These are phyloP conservation scores for Heterobasidion parviporum DNA, from an alignment of 1,284 basidiomycete species.

Conservation along the genomic window DNA sequence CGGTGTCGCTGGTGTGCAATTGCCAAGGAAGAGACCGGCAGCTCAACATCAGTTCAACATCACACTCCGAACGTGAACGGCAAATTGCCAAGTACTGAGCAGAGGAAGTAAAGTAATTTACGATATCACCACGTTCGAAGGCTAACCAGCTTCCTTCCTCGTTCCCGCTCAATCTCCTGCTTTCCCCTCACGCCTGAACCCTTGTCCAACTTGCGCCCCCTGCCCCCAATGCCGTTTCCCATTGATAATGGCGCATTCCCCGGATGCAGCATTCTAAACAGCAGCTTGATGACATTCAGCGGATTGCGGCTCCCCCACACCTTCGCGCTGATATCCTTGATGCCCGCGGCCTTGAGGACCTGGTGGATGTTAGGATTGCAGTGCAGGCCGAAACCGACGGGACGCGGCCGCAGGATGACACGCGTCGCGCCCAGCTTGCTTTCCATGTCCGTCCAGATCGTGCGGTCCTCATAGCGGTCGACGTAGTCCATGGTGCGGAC, in stretches of 20 bases:
- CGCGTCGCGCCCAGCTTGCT: slow-evolving; percentile 83
- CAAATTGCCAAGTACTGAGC: neutral
- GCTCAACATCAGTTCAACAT: neutral
- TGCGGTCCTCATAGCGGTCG: slow-evolving; percentile 82
- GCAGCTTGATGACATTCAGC: slow-evolving; percentile 52
- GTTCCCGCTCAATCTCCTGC: slow-evolving; percentile 59
- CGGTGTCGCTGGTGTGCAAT: too few relatives aligned
- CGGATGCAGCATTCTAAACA: slow-evolving; percentile 58
- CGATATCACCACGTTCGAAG: slow-evolving; percentile 38
- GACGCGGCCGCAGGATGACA: slow-evolving; percentile 81
- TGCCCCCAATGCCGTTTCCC: slow-evolving; percentile 71
- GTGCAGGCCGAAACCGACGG: slow-evolving; percentile 88
- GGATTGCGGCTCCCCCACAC: slow-evolving; percentile 90
- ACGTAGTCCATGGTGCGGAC: slow-evolving; percentile 86
- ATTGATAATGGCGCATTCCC: slow-evolving; percentile 68
- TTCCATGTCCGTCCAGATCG: slow-evolving; percentile 83
- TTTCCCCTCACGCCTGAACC: slow-evolving; percentile 60
- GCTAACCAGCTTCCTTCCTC: slow-evolving; percentile 59
- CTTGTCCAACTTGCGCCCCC: slow-evolving; percentile 57
- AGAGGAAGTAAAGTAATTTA: neutral
- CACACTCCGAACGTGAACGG: too few relatives aligned
- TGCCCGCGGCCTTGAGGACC: slow-evolving; percentile 86
- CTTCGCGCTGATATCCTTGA: slow-evolving; percentile 91
- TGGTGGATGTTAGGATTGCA: slow-evolving; percentile 88
- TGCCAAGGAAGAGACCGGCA: too few relatives aligned